Base-by-base conservation (phyloP, 1,284 basidiomycete species). In the Serendipita sp. region DNA sequence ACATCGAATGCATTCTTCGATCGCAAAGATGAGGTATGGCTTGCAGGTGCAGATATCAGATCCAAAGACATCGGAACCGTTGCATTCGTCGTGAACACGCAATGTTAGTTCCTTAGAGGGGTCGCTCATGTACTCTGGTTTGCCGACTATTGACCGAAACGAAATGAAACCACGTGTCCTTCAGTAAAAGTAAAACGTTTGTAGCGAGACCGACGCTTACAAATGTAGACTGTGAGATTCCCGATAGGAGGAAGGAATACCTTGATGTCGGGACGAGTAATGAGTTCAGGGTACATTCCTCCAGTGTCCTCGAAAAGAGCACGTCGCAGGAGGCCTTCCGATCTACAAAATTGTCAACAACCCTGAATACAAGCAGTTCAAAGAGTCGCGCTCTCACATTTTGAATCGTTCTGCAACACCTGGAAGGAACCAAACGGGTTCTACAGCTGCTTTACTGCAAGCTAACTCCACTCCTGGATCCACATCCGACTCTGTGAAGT, bases 11-110 rank as follows among this genome's bases (percentile, higher is more conserved):
- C 91, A 93, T 71, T 98, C 94, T 71, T 92, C 87, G 67, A 98
- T 95, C 2, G 94, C 93, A 69, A 90, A 97, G 44, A 86, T 83
- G 60, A 97, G 81, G 73, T 97, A 95, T 0, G 90, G 93, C 70
- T 93, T 91, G 78, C 93, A 96, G 0, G 93, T 96, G 73, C 93
- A 97, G 67, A 94, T 93, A 68, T 95, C 93, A 1, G 88, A 92
- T 15, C 91, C 93, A 70, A 92, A 92, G 50, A 91, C 87, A 64
- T 76, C 76, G 1, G 72, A 73, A 64, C 82, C 68, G 64, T 73
- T 75, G 82, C 93, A 97, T 76, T 93, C 91, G 71, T 97, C 94
- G 72, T 97, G 93, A 0, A 96, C 91, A 64, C 93, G 86, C 13
- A 96, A 77, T 0, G 93, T 97, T 17, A 96, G 78, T 68, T 93